Conservation (phyloP, 2,329 filamentous ascomycete genomes). For the Talaromyces rugulosus region DNA sequence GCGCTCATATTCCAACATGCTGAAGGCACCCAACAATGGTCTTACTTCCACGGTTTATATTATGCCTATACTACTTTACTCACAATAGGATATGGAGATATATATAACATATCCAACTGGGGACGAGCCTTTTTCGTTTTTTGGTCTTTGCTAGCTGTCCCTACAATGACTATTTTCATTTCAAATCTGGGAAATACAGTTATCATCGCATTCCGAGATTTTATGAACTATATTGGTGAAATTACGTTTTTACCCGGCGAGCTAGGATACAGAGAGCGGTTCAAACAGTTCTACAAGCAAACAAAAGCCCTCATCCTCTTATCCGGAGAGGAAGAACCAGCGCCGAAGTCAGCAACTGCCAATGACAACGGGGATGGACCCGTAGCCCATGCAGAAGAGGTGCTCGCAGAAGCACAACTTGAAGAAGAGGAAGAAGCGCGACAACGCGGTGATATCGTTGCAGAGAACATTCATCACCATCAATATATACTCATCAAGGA, state of each 20-base stretch:
- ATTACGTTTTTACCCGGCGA: constrained; percentile 53
- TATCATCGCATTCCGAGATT: constrained; percentile 50
- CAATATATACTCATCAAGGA: constrained; percentile 37
- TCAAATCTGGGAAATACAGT: constrained; percentile 36
- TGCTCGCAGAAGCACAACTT: constrained; percentile 41
- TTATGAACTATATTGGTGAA: constrained; percentile 54
- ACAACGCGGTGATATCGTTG: constrained; percentile 38
- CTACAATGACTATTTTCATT: constrained; percentile 38
- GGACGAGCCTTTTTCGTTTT: constrained; percentile 38
- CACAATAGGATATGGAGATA: constrained; percentile 39
- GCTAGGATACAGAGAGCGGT: constrained; percentile 27
- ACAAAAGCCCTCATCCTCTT: neutral
- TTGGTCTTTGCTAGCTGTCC: constrained; percentile 37
- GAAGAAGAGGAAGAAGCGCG: constrained; percentile 38
- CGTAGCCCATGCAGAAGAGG: constrained; percentile 25
- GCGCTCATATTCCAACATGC: constrained; percentile 34
- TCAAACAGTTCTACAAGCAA: constrained; percentile 17
- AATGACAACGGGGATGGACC: neutral
- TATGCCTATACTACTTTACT: constrained; percentile 36
- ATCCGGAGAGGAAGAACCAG: constrained; percentile 9
- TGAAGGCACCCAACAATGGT: constrained; percentile 27
- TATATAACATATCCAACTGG: constrained; percentile 28
- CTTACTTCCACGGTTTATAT: constrained; percentile 36
- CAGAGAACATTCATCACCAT: constrained; percentile 49
- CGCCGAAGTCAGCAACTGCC: neutral